Base-by-base conservation (phyloP, 2,329 filamentous ascomycete species). In the Sclerotinia borealis region DNA sequence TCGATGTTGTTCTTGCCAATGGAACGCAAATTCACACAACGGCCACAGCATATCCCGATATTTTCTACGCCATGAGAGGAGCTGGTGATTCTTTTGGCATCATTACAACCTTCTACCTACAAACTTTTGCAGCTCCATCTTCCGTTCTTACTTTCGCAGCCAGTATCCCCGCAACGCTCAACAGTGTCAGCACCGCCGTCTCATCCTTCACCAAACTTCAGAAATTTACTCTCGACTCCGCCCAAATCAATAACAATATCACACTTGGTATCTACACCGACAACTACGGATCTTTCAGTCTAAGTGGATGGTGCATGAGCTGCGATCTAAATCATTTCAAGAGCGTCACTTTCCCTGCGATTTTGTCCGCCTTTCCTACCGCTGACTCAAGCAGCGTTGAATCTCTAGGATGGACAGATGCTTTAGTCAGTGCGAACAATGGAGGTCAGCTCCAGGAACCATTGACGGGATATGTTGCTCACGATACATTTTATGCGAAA, bases 1-100 rank as follows among this genome's bases (percentile, higher is more conserved):
- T 81, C 3, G 77, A 80, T 36, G 79, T 83, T 1, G 78, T 84
- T 0, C 73, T 80, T 22, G 72, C 73, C 10, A 70, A 72, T 17
- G 74, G 73, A 13, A 67, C 68, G 1, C 47, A 72, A 4, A 52
- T 76, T 9, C 63, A 71, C 41, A 68, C 71, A 25, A 70, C 68
- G 2, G 45, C 67, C 36, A 69, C 68, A 10, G 43, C 50, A 10
- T 61, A 73, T 29, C 67, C 72, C 1, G 71, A 75, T 9, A 59
- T 77, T 1, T 72, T 75, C 36, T 76, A 68, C 29, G 75, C 72
- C 2, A 71, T 77, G 60, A 67, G 73, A 27, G 75, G 74, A 11
- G 74, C 74, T 1, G 73, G 70, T 8, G 73, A 75, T 27, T 72
- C 71, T 59, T 76, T 77, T 47, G 75, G 75, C 8, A 67, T 77